Evolutionary conservation across 78 protist genomes (phyloP).

Genomic region (Isochrysis galbana): DNA sequence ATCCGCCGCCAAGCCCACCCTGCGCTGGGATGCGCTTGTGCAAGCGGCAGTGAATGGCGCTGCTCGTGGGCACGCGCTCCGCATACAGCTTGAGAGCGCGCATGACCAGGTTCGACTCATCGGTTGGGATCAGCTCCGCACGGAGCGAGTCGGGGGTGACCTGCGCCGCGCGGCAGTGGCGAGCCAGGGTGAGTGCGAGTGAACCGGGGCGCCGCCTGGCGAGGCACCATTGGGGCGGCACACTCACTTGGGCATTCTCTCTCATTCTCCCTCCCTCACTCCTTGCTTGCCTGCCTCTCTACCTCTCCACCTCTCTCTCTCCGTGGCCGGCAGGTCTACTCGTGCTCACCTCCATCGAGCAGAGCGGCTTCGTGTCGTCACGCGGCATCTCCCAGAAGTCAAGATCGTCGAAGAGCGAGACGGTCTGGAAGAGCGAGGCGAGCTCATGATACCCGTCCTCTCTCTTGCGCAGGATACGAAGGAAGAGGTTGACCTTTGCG

Average conservation of each 20-base stretch:
- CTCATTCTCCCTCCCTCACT: no score
- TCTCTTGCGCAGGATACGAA: slow-evolving; percentile 27
- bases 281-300: no score
- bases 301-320: no score
- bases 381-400: not conserved
- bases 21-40: slow-evolving; percentile 33
- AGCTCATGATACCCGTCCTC: slow-evolving; percentile 50
- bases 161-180: no score
- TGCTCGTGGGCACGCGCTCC: not conserved
- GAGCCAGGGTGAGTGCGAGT: no score
- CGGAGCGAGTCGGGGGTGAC: not conserved
- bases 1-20: slow-evolving; percentile 45
- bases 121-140: slow-evolving; percentile 15
- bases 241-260: no score
- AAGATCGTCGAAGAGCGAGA: slow-evolving; percentile 25
- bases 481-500: slow-evolving; percentile 37
- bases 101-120: slow-evolving; percentile 24
- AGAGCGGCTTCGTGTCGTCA: not conserved
- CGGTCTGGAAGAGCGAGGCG: slow-evolving; percentile 43
- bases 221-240: no score
- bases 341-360: not conserved
- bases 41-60: not conserved
- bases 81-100: slow-evolving; percentile 8
- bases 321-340: no score
- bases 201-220: no score